phyloP scores from a whole-genome alignment of 345 rosid genomes.

The Physaria fendleri region DNA sequence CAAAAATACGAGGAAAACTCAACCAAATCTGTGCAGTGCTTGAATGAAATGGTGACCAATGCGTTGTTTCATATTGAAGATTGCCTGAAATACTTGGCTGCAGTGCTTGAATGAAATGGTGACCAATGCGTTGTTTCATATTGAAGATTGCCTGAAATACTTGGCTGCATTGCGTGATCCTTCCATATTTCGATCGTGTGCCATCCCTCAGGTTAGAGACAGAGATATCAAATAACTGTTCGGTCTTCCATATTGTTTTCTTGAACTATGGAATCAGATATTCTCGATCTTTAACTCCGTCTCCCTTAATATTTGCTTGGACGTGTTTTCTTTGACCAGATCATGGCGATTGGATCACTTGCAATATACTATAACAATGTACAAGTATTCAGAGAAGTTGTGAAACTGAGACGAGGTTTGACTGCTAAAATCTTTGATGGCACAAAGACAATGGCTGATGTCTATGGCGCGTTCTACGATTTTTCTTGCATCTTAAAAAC shows the following conservation, averaged over 20 bases:
- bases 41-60: too few relatives aligned
- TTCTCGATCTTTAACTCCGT: too few relatives aligned
- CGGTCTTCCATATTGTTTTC: not conserved
- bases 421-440: conserved; percentile 70
- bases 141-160: conserved; percentile 63
- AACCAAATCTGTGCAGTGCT: too few relatives aligned
- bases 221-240: not conserved
- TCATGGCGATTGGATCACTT: conserved; percentile 85
- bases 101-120: conserved; percentile 93
- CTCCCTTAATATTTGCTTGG: not conserved
- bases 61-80: conserved; percentile 69
- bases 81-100: too few relatives aligned
- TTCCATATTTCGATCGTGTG: conserved; percentile 66
- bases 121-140: conserved; percentile 67
- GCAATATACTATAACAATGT: conserved; percentile 76
- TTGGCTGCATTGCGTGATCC: conserved; percentile 52
- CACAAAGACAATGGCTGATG: conserved; percentile 72
- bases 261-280: too few relatives aligned
- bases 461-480: conserved; percentile 69
- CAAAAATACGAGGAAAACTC: too few relatives aligned
- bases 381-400: conserved; percentile 82
- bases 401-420: conserved; percentile 91
- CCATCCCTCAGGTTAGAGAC: conserved; percentile 64
- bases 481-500: conserved; percentile 55
- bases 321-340: conserved; percentile 33